Conservation (phyloP, 2,329 filamentous ascomycete species). For the Phaeoacremonium minimum region DNA sequence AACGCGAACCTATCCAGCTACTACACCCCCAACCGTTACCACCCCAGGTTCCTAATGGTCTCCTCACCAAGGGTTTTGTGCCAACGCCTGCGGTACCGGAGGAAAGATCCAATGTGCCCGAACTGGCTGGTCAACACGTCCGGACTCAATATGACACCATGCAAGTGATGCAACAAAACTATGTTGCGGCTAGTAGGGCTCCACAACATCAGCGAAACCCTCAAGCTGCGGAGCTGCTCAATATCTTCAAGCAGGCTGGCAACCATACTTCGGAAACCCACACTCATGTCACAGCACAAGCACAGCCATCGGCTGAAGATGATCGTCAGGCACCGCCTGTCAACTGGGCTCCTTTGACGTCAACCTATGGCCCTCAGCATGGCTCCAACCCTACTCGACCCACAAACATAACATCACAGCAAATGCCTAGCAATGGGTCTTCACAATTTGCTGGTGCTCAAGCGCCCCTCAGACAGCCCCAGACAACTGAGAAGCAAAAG, state of each 20-base stretch:
- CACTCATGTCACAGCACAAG: too few species aligned
- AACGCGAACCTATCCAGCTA: slow-evolving; percentile 19
- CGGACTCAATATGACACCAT: too few species aligned
- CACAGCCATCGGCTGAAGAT: slow-evolving; percentile 7
- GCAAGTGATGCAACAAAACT: too few species aligned
- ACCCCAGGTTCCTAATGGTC: slow-evolving; percentile 49
- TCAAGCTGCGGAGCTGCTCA: slow-evolving; percentile 27
- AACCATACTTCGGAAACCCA: slow-evolving; percentile 12
- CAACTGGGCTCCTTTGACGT: slow-evolving; percentile 10
- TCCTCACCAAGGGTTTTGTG: slow-evolving; percentile 38
- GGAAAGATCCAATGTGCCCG: slow-evolving; percentile 12
- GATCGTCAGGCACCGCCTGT: slow-evolving; percentile 8
- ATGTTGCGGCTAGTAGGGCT: neutral
- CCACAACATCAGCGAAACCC: slow-evolving; percentile 1
- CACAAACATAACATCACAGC: neutral
- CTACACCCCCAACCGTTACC: slow-evolving; percentile 47
- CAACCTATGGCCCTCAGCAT: slow-evolving; percentile 6
- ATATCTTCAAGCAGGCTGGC: slow-evolving; percentile 34
- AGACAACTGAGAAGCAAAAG: slow-evolving; percentile 35
- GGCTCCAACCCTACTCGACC: neutral
- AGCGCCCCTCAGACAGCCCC: slow-evolving; percentile 5
- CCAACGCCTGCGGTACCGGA: slow-evolving; percentile 27
- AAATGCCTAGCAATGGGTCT: slow-evolving; percentile 2
- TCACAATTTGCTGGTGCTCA: slow-evolving; percentile 4
- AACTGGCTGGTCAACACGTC: too few species aligned